Evolutionary conservation across 768 basidiomycete genomes (phyloP).

Genomic region (Clathrus columnatus): DNA sequence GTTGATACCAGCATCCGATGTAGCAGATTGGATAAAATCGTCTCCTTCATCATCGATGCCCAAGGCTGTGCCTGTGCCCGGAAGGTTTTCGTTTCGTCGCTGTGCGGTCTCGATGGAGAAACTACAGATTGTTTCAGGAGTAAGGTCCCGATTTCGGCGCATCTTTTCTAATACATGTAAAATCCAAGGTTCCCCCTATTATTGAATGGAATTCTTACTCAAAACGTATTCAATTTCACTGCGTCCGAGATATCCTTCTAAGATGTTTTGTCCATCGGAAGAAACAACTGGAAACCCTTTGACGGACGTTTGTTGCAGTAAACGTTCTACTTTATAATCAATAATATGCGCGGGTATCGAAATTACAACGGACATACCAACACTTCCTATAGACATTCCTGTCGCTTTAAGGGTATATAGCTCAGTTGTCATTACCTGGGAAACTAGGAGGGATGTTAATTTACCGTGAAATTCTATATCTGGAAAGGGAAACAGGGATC

Average conservation of each 20-base stretch:
- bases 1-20: constrained; percentile 48
- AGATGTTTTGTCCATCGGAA: constrained; percentile 44
- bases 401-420: constrained; percentile 62
- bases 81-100: constrained; percentile 40
- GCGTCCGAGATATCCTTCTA: constrained; percentile 84
- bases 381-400: constrained; percentile 67
- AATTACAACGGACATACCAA: constrained; percentile 49
- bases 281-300: constrained; percentile 90
- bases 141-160: constrained; percentile 50
- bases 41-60: constrained; percentile 58
- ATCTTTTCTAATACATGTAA: constrained; percentile 50
- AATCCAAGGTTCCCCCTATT: neutral
- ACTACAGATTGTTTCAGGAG: constrained; percentile 58
- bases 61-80: constrained; percentile 38
- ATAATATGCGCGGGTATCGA: neutral
- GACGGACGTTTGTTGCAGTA: constrained; percentile 62
- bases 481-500: constrained; percentile 25
- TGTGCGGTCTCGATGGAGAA: constrained; percentile 54
- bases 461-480: neutral
- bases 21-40: constrained; percentile 54
- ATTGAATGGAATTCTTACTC: constrained; percentile 36
- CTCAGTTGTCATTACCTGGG: constrained; percentile 83
- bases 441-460: constrained; percentile 41
- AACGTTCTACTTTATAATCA: constrained; percentile 36
- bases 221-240: constrained; percentile 80